Percentiles rank a stretch among this genome's conserved stretches.
Evolutionary conservation across 306 rosid genomes (phyloP).

Genomic region (Acacia crassicarpa): DNA sequence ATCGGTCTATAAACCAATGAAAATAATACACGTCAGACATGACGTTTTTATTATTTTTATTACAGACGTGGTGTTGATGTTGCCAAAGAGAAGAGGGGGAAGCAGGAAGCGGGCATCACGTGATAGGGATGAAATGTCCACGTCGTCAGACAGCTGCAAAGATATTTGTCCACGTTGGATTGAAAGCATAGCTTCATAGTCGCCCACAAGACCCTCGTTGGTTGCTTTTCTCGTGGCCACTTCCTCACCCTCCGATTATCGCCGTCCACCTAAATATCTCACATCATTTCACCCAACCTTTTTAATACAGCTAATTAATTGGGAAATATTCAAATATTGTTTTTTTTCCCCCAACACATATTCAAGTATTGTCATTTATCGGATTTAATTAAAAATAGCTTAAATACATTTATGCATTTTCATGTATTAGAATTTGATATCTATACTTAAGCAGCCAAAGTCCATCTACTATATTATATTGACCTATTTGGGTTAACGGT

Average conservation of each 20-base stretch:
- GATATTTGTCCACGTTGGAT: not conserved
- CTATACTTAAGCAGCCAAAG: too few species aligned
- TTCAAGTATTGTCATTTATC: too few species aligned
- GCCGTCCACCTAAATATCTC: too few species aligned
- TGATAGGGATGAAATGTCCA: slow-evolving; percentile 26
- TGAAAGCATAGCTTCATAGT: not conserved
- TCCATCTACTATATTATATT: too few species aligned
- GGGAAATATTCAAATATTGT: too few species aligned
- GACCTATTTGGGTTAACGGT: too few species aligned
- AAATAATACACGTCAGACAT: slow-evolving; percentile 19
- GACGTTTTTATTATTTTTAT: not conserved
- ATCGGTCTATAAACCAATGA: not conserved
- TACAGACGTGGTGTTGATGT: not conserved
- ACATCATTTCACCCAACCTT: too few species aligned
- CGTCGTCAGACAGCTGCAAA: slow-evolving; percentile 26
- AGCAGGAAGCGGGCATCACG: slow-evolving; percentile 18
- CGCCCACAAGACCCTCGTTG: not conserved
- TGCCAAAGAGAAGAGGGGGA: not conserved
- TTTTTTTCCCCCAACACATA: too few species aligned
- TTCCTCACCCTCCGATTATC: not conserved
- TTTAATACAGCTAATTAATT: too few species aligned
- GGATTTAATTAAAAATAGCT: too few species aligned
- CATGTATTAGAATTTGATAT: too few species aligned
- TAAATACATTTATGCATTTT: too few species aligned
- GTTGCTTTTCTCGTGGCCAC: not conserved